Evolutionary conservation across 2,329 filamentous ascomycete species (phyloP).

Genomic region (Beauveria sp.): DNA sequence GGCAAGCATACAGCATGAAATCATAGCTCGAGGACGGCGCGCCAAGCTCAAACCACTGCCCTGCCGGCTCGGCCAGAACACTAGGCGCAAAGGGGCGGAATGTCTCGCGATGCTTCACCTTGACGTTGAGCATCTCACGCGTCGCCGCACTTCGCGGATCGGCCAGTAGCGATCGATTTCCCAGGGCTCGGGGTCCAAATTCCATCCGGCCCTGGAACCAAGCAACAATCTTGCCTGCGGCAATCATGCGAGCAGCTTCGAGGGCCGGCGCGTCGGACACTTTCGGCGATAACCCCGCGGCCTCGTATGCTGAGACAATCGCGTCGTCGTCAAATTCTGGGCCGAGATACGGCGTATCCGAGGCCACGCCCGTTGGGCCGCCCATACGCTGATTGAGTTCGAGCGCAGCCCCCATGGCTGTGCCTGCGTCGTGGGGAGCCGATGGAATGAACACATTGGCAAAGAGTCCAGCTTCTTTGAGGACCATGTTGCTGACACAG

Average conservation of each 20-base stretch:
- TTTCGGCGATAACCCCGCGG: background rate
- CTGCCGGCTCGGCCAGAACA: background rate
- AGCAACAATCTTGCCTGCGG: background rate
- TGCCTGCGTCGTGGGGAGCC: background rate
- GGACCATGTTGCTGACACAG: slow-evolving; percentile 2
- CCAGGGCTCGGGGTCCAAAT: slow-evolving; percentile 1
- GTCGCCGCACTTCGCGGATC: background rate
- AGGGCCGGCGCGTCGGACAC: background rate
- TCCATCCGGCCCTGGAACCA: slow-evolving; percentile 7
- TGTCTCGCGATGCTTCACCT: slow-evolving; percentile 6
- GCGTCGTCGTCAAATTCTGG: background rate
- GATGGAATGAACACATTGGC: background rate
- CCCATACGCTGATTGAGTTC: slow-evolving; percentile 1
- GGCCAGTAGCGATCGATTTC: slow-evolving; percentile 3
- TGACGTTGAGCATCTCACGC: slow-evolving; percentile 6
- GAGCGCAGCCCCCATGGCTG: background rate
- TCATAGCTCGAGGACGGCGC: background rate
- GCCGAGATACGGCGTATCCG: slow-evolving; percentile 4
- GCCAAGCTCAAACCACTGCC: slow-evolving; percentile 2
- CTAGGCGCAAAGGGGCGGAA: slow-evolving; percentile 7
- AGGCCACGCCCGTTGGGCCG: background rate
- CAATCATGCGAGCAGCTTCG: slow-evolving; percentile 4
- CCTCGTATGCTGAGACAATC: background rate
- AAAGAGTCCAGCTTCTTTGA: slow-evolving; percentile 2
- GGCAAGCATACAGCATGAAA: slow-evolving; percentile 1